A percentile compares a stretch with the other conserved stretches of the same genome.
Evolutionary conservation across 306 rosid genomes (phyloP).

Genomic region (Malus orientalis): DNA sequence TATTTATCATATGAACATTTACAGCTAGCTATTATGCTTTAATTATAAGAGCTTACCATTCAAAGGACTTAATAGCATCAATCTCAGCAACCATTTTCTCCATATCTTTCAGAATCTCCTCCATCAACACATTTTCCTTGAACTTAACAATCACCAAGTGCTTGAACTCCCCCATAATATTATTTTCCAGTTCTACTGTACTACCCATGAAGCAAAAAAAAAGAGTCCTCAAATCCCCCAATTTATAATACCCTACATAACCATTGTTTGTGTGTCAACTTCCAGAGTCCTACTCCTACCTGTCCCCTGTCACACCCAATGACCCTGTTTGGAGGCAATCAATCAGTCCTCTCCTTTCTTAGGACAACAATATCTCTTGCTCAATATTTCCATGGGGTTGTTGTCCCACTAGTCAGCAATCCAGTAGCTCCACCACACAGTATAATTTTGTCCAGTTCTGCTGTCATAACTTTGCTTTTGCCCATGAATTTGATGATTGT

Average conservation of each 20-base stretch:
- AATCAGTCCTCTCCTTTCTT: conserved; percentile 16
- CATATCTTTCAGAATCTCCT: conserved; percentile 62
- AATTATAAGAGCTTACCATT: conserved; percentile 39
- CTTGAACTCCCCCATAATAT: conserved; percentile 66
- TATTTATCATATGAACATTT: too few species aligned
- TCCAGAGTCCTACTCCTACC: conserved; percentile 32
- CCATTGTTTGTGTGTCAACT: conserved; percentile 24
- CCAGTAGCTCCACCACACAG: conserved; percentile 20
- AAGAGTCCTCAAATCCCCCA: conserved; percentile 1
- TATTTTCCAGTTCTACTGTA: neutral
- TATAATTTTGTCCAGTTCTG: neutral
- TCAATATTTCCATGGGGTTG: conserved; percentile 31
- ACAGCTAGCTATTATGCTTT: too few species aligned
- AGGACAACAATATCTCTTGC: conserved; percentile 41
- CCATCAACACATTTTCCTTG: conserved; percentile 64
- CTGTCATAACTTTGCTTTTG: neutral
- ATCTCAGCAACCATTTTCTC: conserved; percentile 65
- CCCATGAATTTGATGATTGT: neutral
- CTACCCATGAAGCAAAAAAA: conserved; percentile 16
- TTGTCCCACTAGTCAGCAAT: conserved; percentile 36
- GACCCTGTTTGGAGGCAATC: conserved; percentile 29
- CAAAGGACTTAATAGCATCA: conserved; percentile 69
- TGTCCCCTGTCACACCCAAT: conserved; percentile 26
- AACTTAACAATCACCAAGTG: conserved; percentile 82
- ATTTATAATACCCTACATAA: conserved; percentile 29